phyloP scores from a whole-genome alignment of 169 alveolate genomes.

The Plasmodium fragile region DNA sequence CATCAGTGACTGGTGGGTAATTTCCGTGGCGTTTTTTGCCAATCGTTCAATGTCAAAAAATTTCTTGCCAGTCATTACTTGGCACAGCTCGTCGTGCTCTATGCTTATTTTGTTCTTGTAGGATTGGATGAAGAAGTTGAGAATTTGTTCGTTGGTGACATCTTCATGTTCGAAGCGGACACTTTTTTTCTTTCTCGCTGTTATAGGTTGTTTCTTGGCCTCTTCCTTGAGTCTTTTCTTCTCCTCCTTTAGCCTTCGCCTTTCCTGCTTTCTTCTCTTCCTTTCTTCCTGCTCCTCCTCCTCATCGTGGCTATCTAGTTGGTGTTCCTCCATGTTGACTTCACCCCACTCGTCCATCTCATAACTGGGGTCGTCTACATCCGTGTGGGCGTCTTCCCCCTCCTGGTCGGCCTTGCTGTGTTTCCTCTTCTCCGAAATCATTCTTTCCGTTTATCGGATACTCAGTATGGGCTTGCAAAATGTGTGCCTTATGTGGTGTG shows the following conservation, averaged over 20 bases:
- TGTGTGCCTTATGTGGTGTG: background rate
- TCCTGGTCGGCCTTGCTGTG: background rate
- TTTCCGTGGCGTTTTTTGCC: slow-evolving; percentile 54
- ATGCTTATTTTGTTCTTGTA: slow-evolving; percentile 43
- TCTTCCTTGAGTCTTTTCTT: background rate
- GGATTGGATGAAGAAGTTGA: slow-evolving; percentile 34
- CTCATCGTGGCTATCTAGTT: background rate
- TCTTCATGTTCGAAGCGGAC: slow-evolving; percentile 29
- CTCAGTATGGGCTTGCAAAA: background rate
- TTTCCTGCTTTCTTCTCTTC: background rate
- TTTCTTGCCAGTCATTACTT: slow-evolving; percentile 73
- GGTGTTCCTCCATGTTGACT: background rate
- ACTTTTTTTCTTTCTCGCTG: slow-evolving; percentile 13
- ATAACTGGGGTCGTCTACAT: background rate
- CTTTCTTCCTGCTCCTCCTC: slow-evolving; percentile 1
- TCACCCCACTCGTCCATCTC: background rate
- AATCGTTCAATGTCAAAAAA: slow-evolving; percentile 54
- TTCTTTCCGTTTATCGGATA: background rate
- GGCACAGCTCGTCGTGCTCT: slow-evolving; percentile 70
- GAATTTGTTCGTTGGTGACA: slow-evolving; percentile 17
- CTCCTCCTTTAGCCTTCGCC: background rate
- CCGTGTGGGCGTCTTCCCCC: background rate
- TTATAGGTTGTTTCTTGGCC: background rate
- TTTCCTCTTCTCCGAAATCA: slow-evolving; percentile 17
- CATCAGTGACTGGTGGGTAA: slow-evolving; percentile 25